Conservation (phyloP, 2,329 filamentous ascomycete genomes). For the Penicillium sp. region DNA sequence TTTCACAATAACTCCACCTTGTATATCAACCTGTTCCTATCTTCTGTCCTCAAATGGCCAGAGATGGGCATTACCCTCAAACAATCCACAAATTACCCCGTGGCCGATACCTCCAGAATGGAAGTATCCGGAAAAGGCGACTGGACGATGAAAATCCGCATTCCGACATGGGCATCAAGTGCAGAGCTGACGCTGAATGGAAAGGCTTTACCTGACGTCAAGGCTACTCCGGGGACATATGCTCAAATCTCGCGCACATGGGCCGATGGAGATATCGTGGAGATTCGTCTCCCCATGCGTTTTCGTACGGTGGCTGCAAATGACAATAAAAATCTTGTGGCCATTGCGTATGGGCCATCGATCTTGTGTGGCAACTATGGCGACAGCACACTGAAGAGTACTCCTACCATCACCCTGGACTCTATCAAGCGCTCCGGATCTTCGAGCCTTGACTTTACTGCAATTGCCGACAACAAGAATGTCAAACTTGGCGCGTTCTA, state of each 20-base stretch:
- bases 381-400: slow-evolving; percentile 3
- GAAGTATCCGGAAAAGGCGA: slow-evolving; percentile 30
- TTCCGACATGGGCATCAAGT: slow-evolving; percentile 43
- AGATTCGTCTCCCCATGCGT: slow-evolving; percentile 43
- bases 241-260: slow-evolving; percentile 36
- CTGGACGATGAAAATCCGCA: slow-evolving; percentile 40
- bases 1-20: slow-evolving; percentile 40
- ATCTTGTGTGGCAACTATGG: slow-evolving; percentile 46
- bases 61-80: slow-evolving; percentile 37
- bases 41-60: slow-evolving; percentile 43
- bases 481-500: slow-evolving; percentile 10
- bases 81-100: slow-evolving; percentile 43
- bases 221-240: slow-evolving; percentile 25
- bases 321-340: slow-evolving; percentile 41
- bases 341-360: slow-evolving; percentile 45
- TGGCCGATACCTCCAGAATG: slow-evolving; percentile 32
- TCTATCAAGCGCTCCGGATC: background rate
- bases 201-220: slow-evolving; percentile 19
- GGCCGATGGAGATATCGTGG: slow-evolving; percentile 41
- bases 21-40: slow-evolving; percentile 48
- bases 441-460: slow-evolving; percentile 5
- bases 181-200: slow-evolving; percentile 43
- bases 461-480: slow-evolving; percentile 1
- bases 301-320: slow-evolving; percentile 44
- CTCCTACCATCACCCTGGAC: slow-evolving; percentile 2